These are phyloP conservation scores for Candida quercuum DNA, from an alignment of 805 yeast genomes.

Conservation along the genomic window DNA sequence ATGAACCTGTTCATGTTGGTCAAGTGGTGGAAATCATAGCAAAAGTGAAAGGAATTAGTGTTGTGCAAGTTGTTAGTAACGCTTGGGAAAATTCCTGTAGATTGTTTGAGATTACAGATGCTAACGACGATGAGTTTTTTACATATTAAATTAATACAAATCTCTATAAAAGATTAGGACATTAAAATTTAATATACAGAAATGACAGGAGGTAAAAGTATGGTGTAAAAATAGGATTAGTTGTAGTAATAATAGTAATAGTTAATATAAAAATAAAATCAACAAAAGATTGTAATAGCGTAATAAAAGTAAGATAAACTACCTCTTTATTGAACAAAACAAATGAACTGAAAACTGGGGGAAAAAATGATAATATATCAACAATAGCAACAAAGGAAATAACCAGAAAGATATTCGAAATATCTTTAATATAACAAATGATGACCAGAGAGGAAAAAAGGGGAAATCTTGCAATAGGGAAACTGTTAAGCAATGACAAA, in stretches of 20 bases:
- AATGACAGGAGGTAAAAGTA: neutral
- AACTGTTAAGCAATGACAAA: no score
- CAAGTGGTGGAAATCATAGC: slow-evolving; percentile 71
- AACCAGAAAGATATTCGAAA: no score
- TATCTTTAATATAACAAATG: no score
- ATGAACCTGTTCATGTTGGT: slow-evolving; percentile 88
- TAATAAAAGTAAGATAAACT: neutral
- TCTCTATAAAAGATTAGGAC: neutral
- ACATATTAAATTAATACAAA: slow-evolving; percentile 15
- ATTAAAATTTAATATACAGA: neutral
- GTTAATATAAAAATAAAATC: no score
- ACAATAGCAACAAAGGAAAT: no score
- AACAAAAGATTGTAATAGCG: no score
- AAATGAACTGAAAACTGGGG: neutral
- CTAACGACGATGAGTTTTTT: slow-evolving; percentile 1
- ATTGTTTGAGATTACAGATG: slow-evolving; percentile 34
- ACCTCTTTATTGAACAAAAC: neutral
- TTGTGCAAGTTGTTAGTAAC: slow-evolving; percentile 38
- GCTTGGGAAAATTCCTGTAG: slow-evolving; percentile 48
- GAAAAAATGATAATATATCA: neutral
- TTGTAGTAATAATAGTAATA: no score
- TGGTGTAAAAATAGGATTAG: neutral
- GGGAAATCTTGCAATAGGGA: no score
- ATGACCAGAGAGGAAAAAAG: no score
- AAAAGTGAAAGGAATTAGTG: slow-evolving; percentile 36